A percentile compares a stretch with the other conserved stretches of the same genome.
These are phyloP conservation scores for Diplodia seriata DNA, from an alignment of 2,329 filamentous ascomycete species.

Conservation along the genomic window DNA sequence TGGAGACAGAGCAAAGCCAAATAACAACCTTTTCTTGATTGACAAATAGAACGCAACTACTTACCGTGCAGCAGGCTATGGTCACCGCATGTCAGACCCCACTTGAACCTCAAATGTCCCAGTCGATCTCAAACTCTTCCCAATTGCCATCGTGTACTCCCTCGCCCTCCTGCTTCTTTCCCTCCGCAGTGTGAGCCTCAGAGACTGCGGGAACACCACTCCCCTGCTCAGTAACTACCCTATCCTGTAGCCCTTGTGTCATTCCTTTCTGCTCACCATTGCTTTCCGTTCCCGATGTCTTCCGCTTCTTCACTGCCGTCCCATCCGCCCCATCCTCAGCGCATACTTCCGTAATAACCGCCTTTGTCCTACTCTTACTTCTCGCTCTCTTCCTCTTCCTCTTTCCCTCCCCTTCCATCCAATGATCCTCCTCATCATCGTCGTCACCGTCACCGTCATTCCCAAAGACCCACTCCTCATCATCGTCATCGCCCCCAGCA, in stretches of 20 bases:
- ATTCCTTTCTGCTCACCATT: not conserved
- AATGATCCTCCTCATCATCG: not conserved
- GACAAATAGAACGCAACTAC: slow-evolving; percentile 3
- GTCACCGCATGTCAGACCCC: not conserved
- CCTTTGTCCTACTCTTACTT: not conserved
- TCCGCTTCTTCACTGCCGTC: not conserved
- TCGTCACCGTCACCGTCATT: not conserved
- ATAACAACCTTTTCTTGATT: not conserved
- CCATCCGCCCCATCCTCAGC: not conserved
- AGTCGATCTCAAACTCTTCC: slow-evolving; percentile 22
- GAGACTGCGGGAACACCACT: not conserved
- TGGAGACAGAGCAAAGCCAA: not conserved
- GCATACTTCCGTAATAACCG: no score
- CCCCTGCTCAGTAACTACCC: not conserved
- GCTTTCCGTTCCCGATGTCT: not conserved
- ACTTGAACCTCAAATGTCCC: slow-evolving; percentile 1
- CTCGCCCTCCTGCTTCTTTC: not conserved
- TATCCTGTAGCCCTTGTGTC: not conserved
- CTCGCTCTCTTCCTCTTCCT: not conserved
- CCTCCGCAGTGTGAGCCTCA: not conserved
- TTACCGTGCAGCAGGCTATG: not conserved
- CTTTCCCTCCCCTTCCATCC: not conserved
- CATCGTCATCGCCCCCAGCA: not conserved
- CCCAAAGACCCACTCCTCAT: slow-evolving; percentile 1
- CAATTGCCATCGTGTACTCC: not conserved